Conservation (phyloP, 2,329 filamentous ascomycete species). For the Passalora sequoiae region DNA sequence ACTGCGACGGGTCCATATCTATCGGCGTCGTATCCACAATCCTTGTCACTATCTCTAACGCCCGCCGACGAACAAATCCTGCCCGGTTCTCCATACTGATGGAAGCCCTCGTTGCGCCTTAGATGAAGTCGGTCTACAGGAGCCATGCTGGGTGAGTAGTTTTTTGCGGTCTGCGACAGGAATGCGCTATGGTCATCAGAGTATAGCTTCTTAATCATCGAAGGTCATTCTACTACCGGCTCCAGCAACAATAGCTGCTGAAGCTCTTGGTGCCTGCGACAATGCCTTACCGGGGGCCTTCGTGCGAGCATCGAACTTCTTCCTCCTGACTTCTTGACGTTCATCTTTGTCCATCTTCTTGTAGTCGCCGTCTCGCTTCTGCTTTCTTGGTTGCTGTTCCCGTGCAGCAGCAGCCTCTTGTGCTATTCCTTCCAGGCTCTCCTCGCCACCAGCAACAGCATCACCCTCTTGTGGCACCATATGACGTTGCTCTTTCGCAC, state of each 20-base stretch:
- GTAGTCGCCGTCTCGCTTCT: constrained; percentile 20
- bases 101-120: no score
- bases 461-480: constrained; percentile 16
- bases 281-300: constrained; percentile 43
- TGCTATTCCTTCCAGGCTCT: constrained; percentile 16
- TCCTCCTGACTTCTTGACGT: constrained; percentile 32
- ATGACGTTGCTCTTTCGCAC: constrained; percentile 11
- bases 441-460: constrained; percentile 16
- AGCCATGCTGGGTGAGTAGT: no score
- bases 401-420: constrained; percentile 16
- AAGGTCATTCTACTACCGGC: constrained; percentile 80
- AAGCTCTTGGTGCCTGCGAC: constrained; percentile 56
- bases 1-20: no score
- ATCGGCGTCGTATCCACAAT: no score
- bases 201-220: constrained; percentile 56
- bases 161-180: neutral
- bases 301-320: constrained; percentile 41
- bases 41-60: no score
- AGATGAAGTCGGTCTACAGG: no score
- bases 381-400: constrained; percentile 19
- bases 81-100: no score
- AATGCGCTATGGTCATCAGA: neutral
- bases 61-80: no score
- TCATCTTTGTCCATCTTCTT: constrained; percentile 32
- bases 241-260: constrained; percentile 70